These are phyloP conservation scores for Phytophthora fragariae DNA, from an alignment of 352 stramenopile genomes.

Conservation along the genomic window DNA sequence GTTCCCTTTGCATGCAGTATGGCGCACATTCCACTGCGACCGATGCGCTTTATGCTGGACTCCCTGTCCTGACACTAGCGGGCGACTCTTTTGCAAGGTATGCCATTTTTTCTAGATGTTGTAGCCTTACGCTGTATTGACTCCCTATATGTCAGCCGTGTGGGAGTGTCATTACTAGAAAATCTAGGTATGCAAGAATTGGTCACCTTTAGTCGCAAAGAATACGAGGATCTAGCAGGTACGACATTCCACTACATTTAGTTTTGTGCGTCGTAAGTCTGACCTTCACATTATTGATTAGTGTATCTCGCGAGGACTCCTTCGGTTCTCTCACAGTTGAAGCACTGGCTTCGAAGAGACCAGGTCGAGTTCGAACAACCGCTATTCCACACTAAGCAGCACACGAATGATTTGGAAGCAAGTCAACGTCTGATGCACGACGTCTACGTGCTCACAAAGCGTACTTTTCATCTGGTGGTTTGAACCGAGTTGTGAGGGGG, in stretches of 20 bases:
- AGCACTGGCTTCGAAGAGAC: slow-evolving; percentile 31
- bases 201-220: slow-evolving; percentile 51
- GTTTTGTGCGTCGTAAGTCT: background rate
- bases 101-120: background rate
- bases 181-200: slow-evolving; percentile 50
- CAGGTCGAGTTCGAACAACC: slow-evolving; percentile 16
- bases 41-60: slow-evolving; percentile 85
- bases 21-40: slow-evolving; percentile 93
- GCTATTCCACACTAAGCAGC: slow-evolving; percentile 48
- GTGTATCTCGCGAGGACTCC: slow-evolving; percentile 45
- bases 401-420: slow-evolving; percentile 50
- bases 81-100: slow-evolving; percentile 70
- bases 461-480: slow-evolving; percentile 45
- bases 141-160: slow-evolving; percentile 42
- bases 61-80: slow-evolving; percentile 90
- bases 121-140: background rate
- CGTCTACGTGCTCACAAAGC: slow-evolving; percentile 29
- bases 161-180: slow-evolving; percentile 53
- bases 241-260: background rate
- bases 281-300: slow-evolving; percentile 10
- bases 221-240: slow-evolving; percentile 66
- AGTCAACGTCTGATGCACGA: slow-evolving; percentile 52
- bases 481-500: slow-evolving; percentile 5
- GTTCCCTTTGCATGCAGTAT: slow-evolving; percentile 59
- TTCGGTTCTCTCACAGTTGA: slow-evolving; percentile 25